Conservation (phyloP, 2,329 filamentous ascomycete species). For the Sporothrix inflata region DNA sequence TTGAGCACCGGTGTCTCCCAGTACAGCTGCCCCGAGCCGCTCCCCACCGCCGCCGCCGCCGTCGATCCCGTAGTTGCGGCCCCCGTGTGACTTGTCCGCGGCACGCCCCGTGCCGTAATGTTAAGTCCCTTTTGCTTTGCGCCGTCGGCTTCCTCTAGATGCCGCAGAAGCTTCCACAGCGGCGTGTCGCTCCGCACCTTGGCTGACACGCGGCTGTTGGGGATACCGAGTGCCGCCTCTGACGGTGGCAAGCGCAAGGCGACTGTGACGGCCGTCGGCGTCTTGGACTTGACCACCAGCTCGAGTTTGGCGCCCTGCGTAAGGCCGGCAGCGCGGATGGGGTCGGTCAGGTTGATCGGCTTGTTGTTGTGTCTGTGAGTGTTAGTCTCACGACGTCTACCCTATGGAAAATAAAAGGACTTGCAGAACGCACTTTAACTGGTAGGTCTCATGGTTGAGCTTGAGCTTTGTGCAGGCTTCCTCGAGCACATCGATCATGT, state of each 20-base stretch:
- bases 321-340: constrained; percentile 82
- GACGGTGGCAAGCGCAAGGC: constrained; percentile 82
- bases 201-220: constrained; percentile 71
- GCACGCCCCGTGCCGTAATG: constrained; percentile 80
- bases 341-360: constrained; percentile 79
- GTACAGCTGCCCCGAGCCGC: constrained; percentile 73
- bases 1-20: constrained; percentile 88
- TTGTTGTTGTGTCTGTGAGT: constrained; percentile 75
- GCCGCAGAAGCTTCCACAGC: constrained; percentile 85
- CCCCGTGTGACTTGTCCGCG: constrained; percentile 59
- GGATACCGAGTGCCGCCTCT: constrained; percentile 61
- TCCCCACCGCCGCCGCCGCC: constrained; percentile 48
- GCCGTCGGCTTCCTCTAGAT: constrained; percentile 80
- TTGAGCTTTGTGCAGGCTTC: constrained; percentile 86
- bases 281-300: constrained; percentile 83
- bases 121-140: constrained; percentile 67
- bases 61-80: constrained; percentile 40
- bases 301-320: constrained; percentile 87
- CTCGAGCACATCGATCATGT: constrained; percentile 80
- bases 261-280: constrained; percentile 81
- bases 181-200: constrained; percentile 89
- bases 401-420: too few species aligned
- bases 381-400: neutral
- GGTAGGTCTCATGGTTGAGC: constrained; percentile 71
- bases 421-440: constrained; percentile 68